Conservation (phyloP, 495 filamentous ascomycete species). For the Aspergillus cristatus region DNA sequence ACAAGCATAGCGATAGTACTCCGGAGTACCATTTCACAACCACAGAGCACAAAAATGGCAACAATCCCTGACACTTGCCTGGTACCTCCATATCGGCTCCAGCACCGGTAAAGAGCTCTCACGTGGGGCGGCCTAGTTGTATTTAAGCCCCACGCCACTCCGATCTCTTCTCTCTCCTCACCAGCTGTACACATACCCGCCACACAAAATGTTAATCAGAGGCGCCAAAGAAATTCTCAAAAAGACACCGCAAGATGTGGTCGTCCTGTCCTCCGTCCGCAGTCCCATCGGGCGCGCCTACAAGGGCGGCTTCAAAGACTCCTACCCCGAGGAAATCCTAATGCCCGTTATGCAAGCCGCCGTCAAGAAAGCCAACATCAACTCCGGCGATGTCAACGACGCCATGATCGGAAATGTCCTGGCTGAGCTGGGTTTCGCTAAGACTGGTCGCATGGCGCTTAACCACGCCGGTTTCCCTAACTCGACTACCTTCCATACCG, state of each 20-base stretch:
- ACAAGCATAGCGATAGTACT: too few relatives aligned
- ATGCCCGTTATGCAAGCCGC: conserved; percentile 45
- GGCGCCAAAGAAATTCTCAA: conserved; percentile 10
- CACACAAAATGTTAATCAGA: conserved; percentile 10
- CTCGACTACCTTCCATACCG: conserved; percentile 59
- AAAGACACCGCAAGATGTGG: conserved; percentile 63
- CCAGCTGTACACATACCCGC: too few relatives aligned
- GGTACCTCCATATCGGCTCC: too few relatives aligned
- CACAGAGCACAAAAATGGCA: too few relatives aligned
- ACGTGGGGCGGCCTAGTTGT: too few relatives aligned
- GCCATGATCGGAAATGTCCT: conserved; percentile 72
- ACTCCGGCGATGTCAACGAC: conserved; percentile 54
- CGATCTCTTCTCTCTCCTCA: too few relatives aligned
- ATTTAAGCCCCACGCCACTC: too few relatives aligned
- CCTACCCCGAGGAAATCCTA: conserved; percentile 67
- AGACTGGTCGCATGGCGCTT: conserved; percentile 70
- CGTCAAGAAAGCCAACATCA: conserved; percentile 40
- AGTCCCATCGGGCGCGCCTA: conserved; percentile 61
- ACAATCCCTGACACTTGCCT: too few relatives aligned
- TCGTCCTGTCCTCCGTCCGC: conserved; percentile 70
- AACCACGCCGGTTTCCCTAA: conserved; percentile 84
- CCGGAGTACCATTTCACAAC: too few relatives aligned
- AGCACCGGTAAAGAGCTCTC: too few relatives aligned
- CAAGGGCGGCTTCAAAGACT: conserved; percentile 82
- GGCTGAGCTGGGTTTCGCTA: conserved; percentile 70